These are phyloP conservation scores for Irineochytrium annulatum DNA, from an alignment of 192 early-diverging fungal genomes.

Conservation along the genomic window DNA sequence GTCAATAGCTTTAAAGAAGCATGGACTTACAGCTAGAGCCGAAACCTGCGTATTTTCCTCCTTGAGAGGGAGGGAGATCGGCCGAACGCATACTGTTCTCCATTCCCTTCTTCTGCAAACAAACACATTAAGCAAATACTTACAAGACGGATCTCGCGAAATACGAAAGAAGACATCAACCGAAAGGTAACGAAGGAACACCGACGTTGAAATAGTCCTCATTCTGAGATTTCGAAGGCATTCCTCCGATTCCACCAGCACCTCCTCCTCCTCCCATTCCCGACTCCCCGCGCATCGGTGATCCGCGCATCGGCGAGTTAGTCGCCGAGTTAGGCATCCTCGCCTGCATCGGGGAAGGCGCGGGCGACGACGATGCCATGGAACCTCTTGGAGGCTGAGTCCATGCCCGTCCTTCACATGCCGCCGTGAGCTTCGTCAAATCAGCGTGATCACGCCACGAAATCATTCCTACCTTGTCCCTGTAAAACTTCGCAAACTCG, in stretches of 20 bases:
- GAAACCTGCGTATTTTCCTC: constrained; percentile 52
- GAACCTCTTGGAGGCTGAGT: constrained; percentile 13
- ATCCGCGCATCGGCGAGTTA: too few species aligned
- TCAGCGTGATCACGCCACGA: constrained; percentile 3
- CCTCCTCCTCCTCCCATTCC: not conserved
- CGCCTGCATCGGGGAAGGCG: too few species aligned
- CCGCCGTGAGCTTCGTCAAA: constrained; percentile 55
- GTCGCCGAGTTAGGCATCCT: too few species aligned
- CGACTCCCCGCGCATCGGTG: too few species aligned
- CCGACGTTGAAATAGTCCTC: not conserved
- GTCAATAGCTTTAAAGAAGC: not conserved
- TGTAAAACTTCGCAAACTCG: constrained; percentile 78
- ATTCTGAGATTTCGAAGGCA: constrained; percentile 1
- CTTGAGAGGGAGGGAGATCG: constrained; percentile 47
- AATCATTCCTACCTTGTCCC: constrained; percentile 60
- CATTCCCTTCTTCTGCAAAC: constrained; percentile 33
- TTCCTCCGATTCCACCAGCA: not conserved
- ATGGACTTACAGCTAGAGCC: constrained; percentile 30
- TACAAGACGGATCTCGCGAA: not conserved
- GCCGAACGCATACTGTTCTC: constrained; percentile 40
- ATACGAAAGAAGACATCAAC: constrained; percentile 4
- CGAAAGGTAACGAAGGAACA: not conserved
- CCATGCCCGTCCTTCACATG: constrained; percentile 61
- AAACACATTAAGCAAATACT: not conserved
- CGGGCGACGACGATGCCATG: not conserved